Base-by-base conservation (phyloP, 164 flowering plant species). In the Umbellularia californica region DNA sequence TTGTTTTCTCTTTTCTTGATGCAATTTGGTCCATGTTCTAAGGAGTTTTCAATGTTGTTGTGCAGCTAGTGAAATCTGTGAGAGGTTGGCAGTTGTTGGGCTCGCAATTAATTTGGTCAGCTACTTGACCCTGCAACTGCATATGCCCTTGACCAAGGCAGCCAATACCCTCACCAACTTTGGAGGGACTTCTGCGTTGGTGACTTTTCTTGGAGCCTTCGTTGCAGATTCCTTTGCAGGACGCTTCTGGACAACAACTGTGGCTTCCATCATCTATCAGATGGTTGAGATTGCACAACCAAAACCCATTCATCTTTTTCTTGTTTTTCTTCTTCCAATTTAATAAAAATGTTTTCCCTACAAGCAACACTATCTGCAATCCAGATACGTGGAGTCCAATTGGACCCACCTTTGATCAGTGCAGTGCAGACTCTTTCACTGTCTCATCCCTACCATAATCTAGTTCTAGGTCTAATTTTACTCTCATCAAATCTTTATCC, bases 141-240 rank as follows among this genome's bases (percentile, higher is more conserved):
- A 96, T 74, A 74, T 96, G 88, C 97, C 99, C 3, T 51, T 90
- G 41, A 88, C 94, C 62, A 88, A 92, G 77, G 99, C 97, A 20
- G 98, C 99, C 68, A 93, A 89, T 76, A 93, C 97, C 23, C 86
- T 93, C 71, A 92, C 99, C 74, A 96, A 93, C 84, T 94, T 96
- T 64, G 84, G 87, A 0, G 99, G 98, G 7, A 92, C 99, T 17
- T 84, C 93, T 1, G 86, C 95, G 87, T 83, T 96, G 81, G 92
- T 95, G 0, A 98, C 98, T 0, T 58, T 93, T 71, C 83, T 93
- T 30, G 98, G 98, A 0, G 99, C 98, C 64, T 89, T 96, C 80
- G 33, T 94, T 11, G 87, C 99, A 55, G 99, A 96, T 58, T 33
- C 99, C 3, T 92, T 68, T 58, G 94, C 87, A 50, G 99, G 99